A percentile compares a stretch with the other conserved stretches of the same genome.
phyloP scores from a whole-genome alignment of 2,329 filamentous ascomycete species.

The Alternaria ethzedia region DNA sequence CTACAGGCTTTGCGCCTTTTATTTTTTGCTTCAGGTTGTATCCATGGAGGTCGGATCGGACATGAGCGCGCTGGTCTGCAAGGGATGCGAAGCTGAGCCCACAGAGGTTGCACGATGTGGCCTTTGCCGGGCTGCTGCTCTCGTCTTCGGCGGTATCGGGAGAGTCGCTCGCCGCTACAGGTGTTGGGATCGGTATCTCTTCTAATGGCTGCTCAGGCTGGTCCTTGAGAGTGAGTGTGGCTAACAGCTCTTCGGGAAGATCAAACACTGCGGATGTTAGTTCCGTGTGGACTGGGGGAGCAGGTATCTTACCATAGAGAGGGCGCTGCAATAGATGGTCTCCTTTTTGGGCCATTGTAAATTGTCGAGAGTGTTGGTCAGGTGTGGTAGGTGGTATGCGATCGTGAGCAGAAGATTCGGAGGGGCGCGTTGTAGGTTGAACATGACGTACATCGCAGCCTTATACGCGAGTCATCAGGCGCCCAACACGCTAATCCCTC shows the following conservation, averaged over 20 bases:
- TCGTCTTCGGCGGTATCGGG: slow-evolving; percentile 47
- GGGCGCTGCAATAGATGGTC: slow-evolving; percentile 46
- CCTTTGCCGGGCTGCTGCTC: slow-evolving; percentile 56
- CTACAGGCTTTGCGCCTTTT: slow-evolving; percentile 72
- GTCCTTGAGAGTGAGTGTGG: slow-evolving; percentile 67
- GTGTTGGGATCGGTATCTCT: slow-evolving; percentile 17
- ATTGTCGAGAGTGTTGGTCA: background rate
- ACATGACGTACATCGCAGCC: slow-evolving; percentile 11
- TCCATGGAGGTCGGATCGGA: slow-evolving; percentile 87
- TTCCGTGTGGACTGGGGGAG: background rate
- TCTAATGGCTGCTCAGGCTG: slow-evolving; percentile 28
- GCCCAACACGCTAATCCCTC: background rate
- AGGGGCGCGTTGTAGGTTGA: slow-evolving; percentile 7
- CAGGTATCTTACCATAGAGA: slow-evolving; percentile 45
- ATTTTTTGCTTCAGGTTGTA: slow-evolving; percentile 96
- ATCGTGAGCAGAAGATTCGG: slow-evolving; percentile 2
- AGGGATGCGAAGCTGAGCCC: slow-evolving; percentile 72
- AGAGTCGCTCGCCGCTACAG: slow-evolving; percentile 23
- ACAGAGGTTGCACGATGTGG: slow-evolving; percentile 83
- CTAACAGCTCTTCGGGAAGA: slow-evolving; percentile 75
- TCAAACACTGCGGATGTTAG: slow-evolving; percentile 71
- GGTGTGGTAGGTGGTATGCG: background rate
- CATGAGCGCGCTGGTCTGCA: slow-evolving; percentile 82
- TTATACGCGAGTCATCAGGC: slow-evolving; percentile 3
- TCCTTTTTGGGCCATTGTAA: slow-evolving; percentile 39